A percentile compares a stretch with the other conserved stretches of the same genome.
phyloP scores from a whole-genome alignment of 768 basidiomycete species.

The Boletus tomentosulus region DNA sequence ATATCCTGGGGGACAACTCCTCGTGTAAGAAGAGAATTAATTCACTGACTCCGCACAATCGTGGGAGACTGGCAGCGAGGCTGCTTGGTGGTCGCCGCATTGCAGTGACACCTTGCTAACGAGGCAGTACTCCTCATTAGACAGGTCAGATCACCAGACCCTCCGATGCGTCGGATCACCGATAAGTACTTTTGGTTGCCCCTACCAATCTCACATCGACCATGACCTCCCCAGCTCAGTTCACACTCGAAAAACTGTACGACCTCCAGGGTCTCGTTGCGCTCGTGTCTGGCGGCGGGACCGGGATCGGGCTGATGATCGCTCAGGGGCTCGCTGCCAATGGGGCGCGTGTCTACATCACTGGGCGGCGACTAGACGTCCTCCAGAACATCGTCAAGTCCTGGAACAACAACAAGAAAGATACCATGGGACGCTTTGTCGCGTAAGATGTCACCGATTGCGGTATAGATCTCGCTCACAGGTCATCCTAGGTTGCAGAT shows the following conservation, averaged over 20 bases:
- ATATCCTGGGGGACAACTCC: too few relatives aligned
- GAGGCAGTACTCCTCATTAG: not conserved
- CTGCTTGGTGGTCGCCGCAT: too few relatives aligned
- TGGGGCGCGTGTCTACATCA: constrained; percentile 80
- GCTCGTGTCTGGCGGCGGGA: constrained; percentile 47
- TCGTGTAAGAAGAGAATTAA: too few relatives aligned
- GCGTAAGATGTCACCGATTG: constrained; percentile 44
- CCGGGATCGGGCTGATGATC: constrained; percentile 61
- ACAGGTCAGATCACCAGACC: not conserved
- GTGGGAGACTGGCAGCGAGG: not conserved
- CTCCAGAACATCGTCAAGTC: constrained; percentile 52
- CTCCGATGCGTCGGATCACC: not conserved
- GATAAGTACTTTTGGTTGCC: not conserved
- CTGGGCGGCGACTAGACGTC: constrained; percentile 62
- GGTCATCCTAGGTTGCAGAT: constrained; percentile 48
- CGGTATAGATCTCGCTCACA: not conserved
- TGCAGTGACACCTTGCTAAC: not conserved
- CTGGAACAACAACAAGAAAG: constrained; percentile 39
- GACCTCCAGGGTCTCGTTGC: constrained; percentile 56
- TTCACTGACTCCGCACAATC: too few relatives aligned
- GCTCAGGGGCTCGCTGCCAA: constrained; percentile 68
- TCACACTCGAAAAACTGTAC: constrained; percentile 33
- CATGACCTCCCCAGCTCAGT: constrained; percentile 24
- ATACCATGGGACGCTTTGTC: constrained; percentile 45
- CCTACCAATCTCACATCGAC: not conserved